Conservation (phyloP, 1,284 basidiomycete species). For the Ceratobasidium papillatum region DNA sequence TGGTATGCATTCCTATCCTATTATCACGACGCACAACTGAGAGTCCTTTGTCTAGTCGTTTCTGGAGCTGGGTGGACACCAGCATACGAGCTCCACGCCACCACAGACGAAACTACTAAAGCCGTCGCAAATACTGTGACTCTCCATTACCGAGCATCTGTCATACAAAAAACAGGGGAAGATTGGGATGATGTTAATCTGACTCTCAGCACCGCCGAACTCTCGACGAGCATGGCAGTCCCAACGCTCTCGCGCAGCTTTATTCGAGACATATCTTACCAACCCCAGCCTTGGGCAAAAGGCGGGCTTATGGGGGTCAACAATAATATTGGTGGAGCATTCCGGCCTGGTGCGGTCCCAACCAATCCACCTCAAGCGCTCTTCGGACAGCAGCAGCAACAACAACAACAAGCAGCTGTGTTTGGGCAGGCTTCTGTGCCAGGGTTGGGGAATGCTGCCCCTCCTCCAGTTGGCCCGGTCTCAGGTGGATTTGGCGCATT, state of each 20-base stretch:
- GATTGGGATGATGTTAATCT: constrained; percentile 63
- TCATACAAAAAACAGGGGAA: constrained; percentile 67
- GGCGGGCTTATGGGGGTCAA: background rate
- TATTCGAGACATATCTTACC: background rate
- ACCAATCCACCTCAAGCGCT: background rate
- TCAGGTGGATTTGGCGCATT: background rate
- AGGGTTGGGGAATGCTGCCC: background rate
- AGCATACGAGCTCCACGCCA: constrained; percentile 66
- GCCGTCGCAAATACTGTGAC: constrained; percentile 56
- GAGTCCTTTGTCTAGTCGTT: constrained; percentile 57
- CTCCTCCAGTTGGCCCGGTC: background rate
- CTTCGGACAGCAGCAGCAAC: background rate
- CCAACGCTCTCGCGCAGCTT: constrained; percentile 42
- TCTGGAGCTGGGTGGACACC: constrained; percentile 61
- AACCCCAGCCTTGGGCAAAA: background rate
- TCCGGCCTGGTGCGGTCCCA: background rate
- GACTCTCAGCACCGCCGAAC: constrained; percentile 60
- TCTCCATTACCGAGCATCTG: constrained; percentile 64
- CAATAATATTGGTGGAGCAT: background rate
- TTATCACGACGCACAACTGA: background rate
- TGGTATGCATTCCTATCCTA: constrained; percentile 53
- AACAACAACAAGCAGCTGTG: constrained; percentile 14
- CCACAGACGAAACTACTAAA: constrained; percentile 55
- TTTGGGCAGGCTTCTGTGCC: background rate
- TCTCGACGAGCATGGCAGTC: constrained; percentile 42